A percentile compares a stretch with the other conserved stretches of the same genome.
Evolutionary conservation across 2,329 filamentous ascomycete species (phyloP).

Genomic region (Neonectria faginata): DNA sequence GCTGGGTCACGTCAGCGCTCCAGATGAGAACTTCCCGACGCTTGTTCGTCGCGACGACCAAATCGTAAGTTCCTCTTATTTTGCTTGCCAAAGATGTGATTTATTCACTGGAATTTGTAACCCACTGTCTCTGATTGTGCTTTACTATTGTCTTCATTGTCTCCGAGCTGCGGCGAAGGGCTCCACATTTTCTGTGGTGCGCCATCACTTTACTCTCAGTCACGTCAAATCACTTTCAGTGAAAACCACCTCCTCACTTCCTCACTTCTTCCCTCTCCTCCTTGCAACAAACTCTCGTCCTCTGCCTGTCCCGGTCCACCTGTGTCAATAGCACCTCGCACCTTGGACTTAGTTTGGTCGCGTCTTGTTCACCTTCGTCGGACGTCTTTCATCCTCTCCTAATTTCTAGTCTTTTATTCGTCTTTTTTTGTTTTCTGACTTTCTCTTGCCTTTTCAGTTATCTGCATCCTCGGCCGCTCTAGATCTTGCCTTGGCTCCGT

Average conservation of each 20-base stretch:
- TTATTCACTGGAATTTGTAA: background rate
- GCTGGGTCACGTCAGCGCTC: conserved; percentile 63
- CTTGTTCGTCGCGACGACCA: conserved; percentile 74
- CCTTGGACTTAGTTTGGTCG: conserved; percentile 8
- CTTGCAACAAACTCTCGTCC: conserved; percentile 5
- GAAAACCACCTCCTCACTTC: conserved; percentile 28
- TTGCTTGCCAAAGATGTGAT: conserved; percentile 1
- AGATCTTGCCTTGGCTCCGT: conserved; percentile 80
- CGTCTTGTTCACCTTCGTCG: conserved; percentile 6
- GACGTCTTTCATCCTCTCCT: conserved; percentile 23
- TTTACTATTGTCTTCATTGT: conserved; percentile 29
- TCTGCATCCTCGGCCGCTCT: conserved; percentile 84
- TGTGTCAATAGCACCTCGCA: background rate
- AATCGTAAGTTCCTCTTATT: conserved; percentile 59
- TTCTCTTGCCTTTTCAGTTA: conserved; percentile 64
- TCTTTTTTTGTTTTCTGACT: conserved; percentile 48
- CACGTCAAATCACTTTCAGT: conserved; percentile 15
- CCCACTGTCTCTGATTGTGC: conserved; percentile 24
- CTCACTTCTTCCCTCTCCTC: conserved; percentile 21
- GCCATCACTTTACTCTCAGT: conserved; percentile 31
- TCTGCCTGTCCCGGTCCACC: background rate
- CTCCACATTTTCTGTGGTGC: conserved; percentile 40
- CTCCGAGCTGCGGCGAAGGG: conserved; percentile 27
- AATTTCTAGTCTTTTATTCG: too few species aligned
- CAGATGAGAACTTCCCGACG: conserved; percentile 89